Evolutionary conservation across 169 alveolate genomes (phyloP).

Genomic region (Cryptosporidium parvum): DNA sequence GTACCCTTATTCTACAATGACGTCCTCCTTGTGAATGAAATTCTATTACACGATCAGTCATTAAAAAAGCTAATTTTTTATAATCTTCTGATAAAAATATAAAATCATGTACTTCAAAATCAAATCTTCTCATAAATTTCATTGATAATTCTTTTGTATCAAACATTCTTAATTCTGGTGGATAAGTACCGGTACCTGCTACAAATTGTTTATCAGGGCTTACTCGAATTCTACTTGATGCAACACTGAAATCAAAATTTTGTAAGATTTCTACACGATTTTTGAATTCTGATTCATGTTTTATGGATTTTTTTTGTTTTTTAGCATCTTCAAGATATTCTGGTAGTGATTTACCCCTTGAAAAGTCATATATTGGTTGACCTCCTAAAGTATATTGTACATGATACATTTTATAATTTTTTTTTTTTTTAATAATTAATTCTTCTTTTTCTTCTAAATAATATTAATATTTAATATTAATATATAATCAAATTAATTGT

Average conservation of each 20-base stretch:
- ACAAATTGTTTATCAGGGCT: constrained; percentile 87
- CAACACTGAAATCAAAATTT: constrained; percentile 88
- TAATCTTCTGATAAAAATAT: constrained; percentile 90
- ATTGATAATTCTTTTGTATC: constrained; percentile 89
- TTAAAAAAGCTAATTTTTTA: constrained; percentile 89
- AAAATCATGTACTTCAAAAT: constrained; percentile 91
- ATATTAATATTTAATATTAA: too few relatives aligned
- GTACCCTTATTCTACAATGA: constrained; percentile 92
- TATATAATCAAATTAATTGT: too few relatives aligned
- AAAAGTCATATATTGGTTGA: constrained; percentile 85
- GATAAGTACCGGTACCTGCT: constrained; percentile 89
- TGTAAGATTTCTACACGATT: constrained; percentile 88
- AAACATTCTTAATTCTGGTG: constrained; percentile 91
- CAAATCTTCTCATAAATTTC: constrained; percentile 93
- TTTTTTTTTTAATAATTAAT: too few relatives aligned
- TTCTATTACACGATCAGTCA: constrained; percentile 92
- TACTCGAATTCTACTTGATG: constrained; percentile 86
- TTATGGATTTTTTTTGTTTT: constrained; percentile 85
- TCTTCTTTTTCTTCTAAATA: background rate
- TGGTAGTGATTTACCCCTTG: constrained; percentile 89
- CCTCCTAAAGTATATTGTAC: constrained; percentile 69
- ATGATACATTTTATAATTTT: constrained; percentile 28
- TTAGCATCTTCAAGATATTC: constrained; percentile 89
- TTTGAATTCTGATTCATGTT: constrained; percentile 84
- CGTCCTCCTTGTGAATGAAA: constrained; percentile 95